These are phyloP conservation scores for Naumovozyma castellii DNA, from an alignment of 805 yeast genomes.

Conservation along the genomic window DNA sequence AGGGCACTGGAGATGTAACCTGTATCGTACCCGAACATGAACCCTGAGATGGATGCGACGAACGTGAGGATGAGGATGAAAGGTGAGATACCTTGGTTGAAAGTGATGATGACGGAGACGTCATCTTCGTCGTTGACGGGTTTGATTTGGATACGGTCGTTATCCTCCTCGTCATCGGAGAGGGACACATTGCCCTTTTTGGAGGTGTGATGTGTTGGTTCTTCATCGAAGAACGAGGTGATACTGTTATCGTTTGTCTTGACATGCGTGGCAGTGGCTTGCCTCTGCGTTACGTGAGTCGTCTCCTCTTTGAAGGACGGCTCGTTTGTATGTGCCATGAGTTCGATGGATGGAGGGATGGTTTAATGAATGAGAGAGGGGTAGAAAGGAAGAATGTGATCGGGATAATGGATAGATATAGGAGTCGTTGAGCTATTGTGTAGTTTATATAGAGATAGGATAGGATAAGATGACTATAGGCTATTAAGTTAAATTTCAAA, in stretches of 20 bases:
- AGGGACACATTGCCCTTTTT: no score
- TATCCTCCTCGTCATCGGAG: constrained; percentile 6
- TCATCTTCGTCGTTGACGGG: constrained; percentile 42
- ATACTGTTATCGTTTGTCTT: not conserved
- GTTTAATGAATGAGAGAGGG: no score
- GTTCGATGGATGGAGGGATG: no score
- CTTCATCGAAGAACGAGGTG: constrained; percentile 1
- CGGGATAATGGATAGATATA: no score
- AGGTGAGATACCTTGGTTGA: constrained; percentile 47
- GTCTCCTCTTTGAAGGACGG: not conserved
- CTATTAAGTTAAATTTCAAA: no score
- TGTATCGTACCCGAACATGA: constrained; percentile 95
- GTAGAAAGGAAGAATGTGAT: no score
- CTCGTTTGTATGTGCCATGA: no score
- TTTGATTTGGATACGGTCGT: constrained; percentile 21
- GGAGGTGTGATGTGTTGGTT: no score
- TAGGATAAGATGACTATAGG: no score
- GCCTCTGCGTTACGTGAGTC: not conserved
- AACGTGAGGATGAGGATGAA: constrained; percentile 61
- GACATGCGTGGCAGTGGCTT: not conserved
- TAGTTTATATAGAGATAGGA: no score
- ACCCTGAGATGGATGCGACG: constrained; percentile 84
- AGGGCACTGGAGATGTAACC: constrained; percentile 93
- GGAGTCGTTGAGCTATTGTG: no score
- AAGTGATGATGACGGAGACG: constrained; percentile 38